Conservation (phyloP, 2,329 filamentous ascomycete genomes). For the Xylaria sp. region DNA sequence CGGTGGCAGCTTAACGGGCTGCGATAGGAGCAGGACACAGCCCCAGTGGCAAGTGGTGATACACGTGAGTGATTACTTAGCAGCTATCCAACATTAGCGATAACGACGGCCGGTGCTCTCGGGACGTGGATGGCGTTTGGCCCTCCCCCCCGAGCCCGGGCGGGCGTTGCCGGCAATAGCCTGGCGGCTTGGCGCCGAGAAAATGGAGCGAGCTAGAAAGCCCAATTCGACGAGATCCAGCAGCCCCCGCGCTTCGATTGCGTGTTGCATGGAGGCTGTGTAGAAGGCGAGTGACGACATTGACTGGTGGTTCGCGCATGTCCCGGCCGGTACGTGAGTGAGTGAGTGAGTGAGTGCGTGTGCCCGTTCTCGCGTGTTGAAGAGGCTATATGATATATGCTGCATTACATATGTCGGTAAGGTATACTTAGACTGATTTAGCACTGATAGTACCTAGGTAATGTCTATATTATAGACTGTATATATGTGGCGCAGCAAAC, state of each 20-base stretch:
- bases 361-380: neutral
- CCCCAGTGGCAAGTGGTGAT: too few species aligned
- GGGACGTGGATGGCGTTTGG: neutral
- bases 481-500: neutral
- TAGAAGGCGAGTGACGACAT: neutral
- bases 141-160: neutral
- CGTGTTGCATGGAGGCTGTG: slow-evolving; percentile 25
- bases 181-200: slow-evolving; percentile 24
- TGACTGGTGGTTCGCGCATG: neutral
- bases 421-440: too few species aligned
- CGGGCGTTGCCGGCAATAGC: neutral
- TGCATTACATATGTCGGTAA: too few species aligned
- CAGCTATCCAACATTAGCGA: too few species aligned
- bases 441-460: too few species aligned
- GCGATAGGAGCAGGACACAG: too few species aligned
- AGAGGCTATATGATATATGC: neutral
- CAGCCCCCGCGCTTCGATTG: slow-evolving; percentile 14
- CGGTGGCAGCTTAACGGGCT: neutral
- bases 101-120: too few species aligned
- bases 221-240: neutral
- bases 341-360: neutral
- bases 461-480: too few species aligned
- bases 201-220: slow-evolving; percentile 7
- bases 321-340: neutral
- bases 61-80: too few species aligned